Conservation (phyloP, 106 monocot species). For the Acorus calamus region DNA sequence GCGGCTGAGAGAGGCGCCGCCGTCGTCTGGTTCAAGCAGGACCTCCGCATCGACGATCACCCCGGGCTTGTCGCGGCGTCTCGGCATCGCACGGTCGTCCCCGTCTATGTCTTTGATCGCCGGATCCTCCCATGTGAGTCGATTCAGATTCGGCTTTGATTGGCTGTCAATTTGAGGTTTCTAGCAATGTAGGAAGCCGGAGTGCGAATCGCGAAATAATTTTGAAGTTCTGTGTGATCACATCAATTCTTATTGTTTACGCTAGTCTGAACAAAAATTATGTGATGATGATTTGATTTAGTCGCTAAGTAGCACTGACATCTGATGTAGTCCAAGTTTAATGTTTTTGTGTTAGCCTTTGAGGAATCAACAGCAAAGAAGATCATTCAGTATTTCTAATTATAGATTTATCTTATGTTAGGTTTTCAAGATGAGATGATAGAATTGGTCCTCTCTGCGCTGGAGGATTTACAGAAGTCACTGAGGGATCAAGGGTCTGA, state of each 20-base stretch:
- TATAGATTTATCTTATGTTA: constrained; percentile 21
- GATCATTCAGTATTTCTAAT: not conserved
- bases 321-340: too few relatives aligned
- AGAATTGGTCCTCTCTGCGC: constrained; percentile 57
- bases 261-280: too few relatives aligned
- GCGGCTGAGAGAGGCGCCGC: constrained; percentile 13
- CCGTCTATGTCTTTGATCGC: constrained; percentile 36
- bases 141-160: not conserved
- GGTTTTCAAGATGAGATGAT: constrained; percentile 74
- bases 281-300: too few relatives aligned
- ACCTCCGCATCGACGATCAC: constrained; percentile 34
- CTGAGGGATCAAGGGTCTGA: constrained; percentile 75
- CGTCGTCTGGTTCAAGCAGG: constrained; percentile 42
- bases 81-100: constrained; percentile 28
- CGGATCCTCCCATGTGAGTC: constrained; percentile 19
- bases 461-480: constrained; percentile 48
- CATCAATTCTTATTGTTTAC: too few relatives aligned
- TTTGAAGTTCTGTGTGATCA: too few relatives aligned
- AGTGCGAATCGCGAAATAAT: too few relatives aligned
- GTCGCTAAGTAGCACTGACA: too few relatives aligned
- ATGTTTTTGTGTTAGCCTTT: not conserved
- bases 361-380: too few relatives aligned
- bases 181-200: not conserved
- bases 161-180: not conserved
- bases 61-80: constrained; percentile 24